Evolutionary conservation across 2,329 filamentous ascomycete genomes (phyloP).

Genomic region (Hypoxylon rubiginosum): DNA sequence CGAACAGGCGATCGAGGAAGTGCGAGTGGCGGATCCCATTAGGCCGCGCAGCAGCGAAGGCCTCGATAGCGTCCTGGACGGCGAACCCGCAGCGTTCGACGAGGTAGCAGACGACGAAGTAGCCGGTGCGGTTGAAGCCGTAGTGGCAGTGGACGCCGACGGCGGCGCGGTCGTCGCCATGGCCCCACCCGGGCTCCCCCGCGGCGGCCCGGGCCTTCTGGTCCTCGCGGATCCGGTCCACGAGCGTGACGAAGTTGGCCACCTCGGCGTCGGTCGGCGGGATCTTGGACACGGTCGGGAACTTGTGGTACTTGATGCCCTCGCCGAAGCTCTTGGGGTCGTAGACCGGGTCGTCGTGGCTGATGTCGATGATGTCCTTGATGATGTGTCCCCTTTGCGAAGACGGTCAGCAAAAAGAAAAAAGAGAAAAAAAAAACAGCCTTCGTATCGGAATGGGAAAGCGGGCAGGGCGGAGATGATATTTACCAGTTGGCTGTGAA

Average conservation of each 20-base stretch:
- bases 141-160: constrained; percentile 97
- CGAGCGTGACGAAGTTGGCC: constrained; percentile 65
- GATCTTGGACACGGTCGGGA: constrained; percentile 91
- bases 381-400: constrained; percentile 74
- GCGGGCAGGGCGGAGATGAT: neutral
- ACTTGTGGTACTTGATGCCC: constrained; percentile 83
- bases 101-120: constrained; percentile 91
- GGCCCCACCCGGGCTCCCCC: constrained; percentile 55
- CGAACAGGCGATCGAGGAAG: constrained; percentile 86
- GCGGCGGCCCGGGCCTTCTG: constrained; percentile 62
- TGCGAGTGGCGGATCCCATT: constrained; percentile 91
- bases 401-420: too few relatives aligned
- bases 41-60: constrained; percentile 78
- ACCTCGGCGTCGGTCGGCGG: constrained; percentile 75
- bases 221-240: constrained; percentile 71
- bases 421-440: too few relatives aligned
- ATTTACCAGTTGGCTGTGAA: constrained; percentile 65
- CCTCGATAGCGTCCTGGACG: constrained; percentile 82
- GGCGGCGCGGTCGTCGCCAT: constrained; percentile 65
- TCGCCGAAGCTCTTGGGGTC: constrained; percentile 79
- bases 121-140: constrained; percentile 94
- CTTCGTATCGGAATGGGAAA: too few relatives aligned
- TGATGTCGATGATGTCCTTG: constrained; percentile 88
- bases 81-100: constrained; percentile 81
- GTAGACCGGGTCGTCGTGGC: constrained; percentile 90